Evolutionary conservation across 441 rosid species (phyloP), one percentile per base, ranked within the genome.

Genomic region (Geranium incanum): DNA sequence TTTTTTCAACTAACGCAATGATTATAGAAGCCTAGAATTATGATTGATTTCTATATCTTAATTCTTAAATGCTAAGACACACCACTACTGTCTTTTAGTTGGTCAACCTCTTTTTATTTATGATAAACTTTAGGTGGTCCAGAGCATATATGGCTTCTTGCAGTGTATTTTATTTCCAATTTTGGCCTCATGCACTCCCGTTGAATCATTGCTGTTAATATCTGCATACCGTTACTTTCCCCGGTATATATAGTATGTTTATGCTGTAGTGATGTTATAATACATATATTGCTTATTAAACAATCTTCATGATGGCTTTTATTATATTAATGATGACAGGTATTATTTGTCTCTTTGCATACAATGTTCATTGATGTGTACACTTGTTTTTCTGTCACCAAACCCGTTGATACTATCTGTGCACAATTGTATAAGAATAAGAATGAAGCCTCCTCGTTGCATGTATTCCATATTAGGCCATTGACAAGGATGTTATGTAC

Each of bases 1-100:
- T 59, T 15, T 59, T 28, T 59, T 59, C 64, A 57, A 57, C 28
- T 6, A 57, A 16, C 63, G 19, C 63, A 57, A 57, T 57, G 63
- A 57, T 57, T 57, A 16, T n/a, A 45, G 15, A 19, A 57, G 21
- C 9, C 63, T 57, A 13, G 28, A 57, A 18, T 19, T 16, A 57
- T 57, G 63, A 57, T 57, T 57, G 63, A 57, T 2, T 57, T 57
- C 19, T 23, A 16, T 57, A 16, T 57, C 3, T 57, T 57, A 57
- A 57, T 57, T 18, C 28, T 57, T 57, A 15, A 18, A 48, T 48
- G 57, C 52, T 48, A 48, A 48, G 57, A 48, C n/a, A 48, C 11
- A 48, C 16, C 11, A 48, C 57, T 48, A 13, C 57, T 5, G 57
- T 48, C 57, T 48, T 13, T 48, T 12, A 48, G 57, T 12, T 48